phyloP scores from a whole-genome alignment of 2,329 filamentous ascomycete species.

The Macrophomina tecta region DNA sequence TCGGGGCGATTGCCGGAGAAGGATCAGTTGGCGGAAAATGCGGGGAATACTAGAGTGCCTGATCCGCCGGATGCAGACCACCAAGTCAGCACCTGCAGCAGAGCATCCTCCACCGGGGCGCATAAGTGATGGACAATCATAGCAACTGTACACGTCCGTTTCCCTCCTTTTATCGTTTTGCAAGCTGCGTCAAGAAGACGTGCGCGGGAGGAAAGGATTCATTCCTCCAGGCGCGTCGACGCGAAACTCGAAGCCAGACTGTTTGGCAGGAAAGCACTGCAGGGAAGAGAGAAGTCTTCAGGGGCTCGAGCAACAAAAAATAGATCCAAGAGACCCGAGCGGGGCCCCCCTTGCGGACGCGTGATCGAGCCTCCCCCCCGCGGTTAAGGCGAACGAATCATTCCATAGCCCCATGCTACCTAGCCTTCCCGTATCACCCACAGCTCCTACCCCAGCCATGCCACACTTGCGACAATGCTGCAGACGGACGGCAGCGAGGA shows the following conservation, averaged over 20 bases:
- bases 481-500: neutral
- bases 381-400: neutral
- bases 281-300: neutral
- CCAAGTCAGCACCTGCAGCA: neutral
- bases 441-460: conserved; percentile 2
- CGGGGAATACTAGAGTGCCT: neutral
- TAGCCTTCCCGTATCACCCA: neutral
- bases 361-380: conserved; percentile 1
- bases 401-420: neutral
- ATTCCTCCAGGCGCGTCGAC: no score
- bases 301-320: neutral
- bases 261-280: no score
- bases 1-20: neutral
- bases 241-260: no score
- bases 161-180: no score
- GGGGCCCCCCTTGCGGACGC: neutral
- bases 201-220: no score
- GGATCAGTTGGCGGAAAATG: neutral
- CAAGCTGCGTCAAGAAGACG: no score
- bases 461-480: neutral
- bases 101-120: conserved; percentile 4
- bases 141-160: no score
- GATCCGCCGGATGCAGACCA: neutral
- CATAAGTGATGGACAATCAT: neutral
- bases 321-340: neutral